phyloP scores from a whole-genome alignment of 1,284 basidiomycete species.

The Golubevia sp. region DNA sequence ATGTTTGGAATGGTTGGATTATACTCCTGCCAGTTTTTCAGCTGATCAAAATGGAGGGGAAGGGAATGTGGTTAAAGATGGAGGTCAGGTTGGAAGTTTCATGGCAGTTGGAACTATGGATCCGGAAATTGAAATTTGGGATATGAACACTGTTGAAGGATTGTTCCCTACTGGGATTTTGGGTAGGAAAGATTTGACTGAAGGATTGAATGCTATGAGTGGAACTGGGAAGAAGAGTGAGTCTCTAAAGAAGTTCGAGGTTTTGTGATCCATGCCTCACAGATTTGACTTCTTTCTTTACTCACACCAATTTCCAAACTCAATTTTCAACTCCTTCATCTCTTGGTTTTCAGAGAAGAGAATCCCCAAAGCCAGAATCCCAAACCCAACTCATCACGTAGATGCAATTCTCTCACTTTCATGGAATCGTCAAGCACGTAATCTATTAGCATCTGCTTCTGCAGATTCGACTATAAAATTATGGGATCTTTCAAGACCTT shows the following conservation, averaged over 20 bases:
- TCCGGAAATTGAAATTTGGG: slow-evolving; percentile 99
- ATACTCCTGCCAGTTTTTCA: slow-evolving; percentile 70
- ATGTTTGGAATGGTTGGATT: slow-evolving; percentile 99
- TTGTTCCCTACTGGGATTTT: slow-evolving; percentile 92
- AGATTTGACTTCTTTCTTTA: slow-evolving; percentile 77
- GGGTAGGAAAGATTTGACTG: slow-evolving; percentile 71
- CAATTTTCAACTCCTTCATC: background rate
- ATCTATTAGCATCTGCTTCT: slow-evolving; percentile 86
- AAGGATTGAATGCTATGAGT: slow-evolving; percentile 30
- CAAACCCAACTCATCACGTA: slow-evolving; percentile 79
- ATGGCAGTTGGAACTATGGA: slow-evolving; percentile 97
- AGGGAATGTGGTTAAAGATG: slow-evolving; percentile 42
- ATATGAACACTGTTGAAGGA: slow-evolving; percentile 87
- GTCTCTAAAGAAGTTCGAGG: background rate
- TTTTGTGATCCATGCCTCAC: background rate
- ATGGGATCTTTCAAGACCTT: slow-evolving; percentile 82
- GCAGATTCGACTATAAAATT: slow-evolving; percentile 96
- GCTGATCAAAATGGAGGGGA: slow-evolving; percentile 27
- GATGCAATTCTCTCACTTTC: slow-evolving; percentile 88
- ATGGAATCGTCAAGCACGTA: slow-evolving; percentile 88
- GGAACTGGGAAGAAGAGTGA: slow-evolving; percentile 59
- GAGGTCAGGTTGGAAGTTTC: slow-evolving; percentile 74
- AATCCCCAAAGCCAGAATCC: slow-evolving; percentile 75
- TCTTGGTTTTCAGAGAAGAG: slow-evolving; percentile 74
- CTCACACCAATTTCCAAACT: slow-evolving; percentile 67